phyloP scores from a whole-genome alignment of 169 alveolate species.

The Plasmodium sp. region DNA sequence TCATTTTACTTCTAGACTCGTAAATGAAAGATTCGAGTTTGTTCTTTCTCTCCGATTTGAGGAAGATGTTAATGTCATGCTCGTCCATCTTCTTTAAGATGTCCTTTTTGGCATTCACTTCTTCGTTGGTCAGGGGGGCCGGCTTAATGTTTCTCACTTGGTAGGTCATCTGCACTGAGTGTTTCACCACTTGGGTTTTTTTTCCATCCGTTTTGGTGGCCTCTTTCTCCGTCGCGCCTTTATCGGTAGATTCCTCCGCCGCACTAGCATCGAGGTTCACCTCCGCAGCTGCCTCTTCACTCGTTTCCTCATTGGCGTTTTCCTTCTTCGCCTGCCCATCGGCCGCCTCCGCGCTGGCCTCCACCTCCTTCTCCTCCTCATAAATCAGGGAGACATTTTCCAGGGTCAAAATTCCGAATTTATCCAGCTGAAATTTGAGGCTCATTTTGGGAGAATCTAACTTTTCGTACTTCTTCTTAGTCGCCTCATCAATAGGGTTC shows the following conservation, averaged over 20 bases:
- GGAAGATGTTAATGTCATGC: conserved; percentile 54
- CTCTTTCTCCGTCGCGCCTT: conserved; percentile 1
- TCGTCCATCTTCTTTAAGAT: conserved; percentile 48
- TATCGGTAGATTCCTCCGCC: background rate
- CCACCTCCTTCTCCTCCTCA: conserved; percentile 53
- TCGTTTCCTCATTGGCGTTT: background rate
- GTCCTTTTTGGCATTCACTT: conserved; percentile 51
- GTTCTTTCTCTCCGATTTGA: conserved; percentile 63
- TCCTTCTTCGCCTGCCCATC: conserved; percentile 17
- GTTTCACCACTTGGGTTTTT: conserved; percentile 31
- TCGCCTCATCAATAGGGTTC: conserved; percentile 9
- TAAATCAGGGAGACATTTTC: conserved; percentile 2
- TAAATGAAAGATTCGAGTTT: conserved; percentile 64
- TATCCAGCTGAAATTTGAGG: conserved; percentile 39
- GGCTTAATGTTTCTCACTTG: conserved; percentile 41
- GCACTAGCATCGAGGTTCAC: background rate
- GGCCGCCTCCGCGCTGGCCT: background rate
- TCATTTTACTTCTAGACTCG: conserved; percentile 73
- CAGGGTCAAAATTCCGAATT: conserved; percentile 37
- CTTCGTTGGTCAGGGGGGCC: conserved; percentile 41
- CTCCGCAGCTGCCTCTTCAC: background rate
- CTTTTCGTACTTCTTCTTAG: conserved; percentile 27
- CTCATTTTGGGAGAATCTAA: conserved; percentile 30
- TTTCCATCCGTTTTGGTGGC: background rate
- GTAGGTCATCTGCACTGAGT: conserved; percentile 16